A percentile compares a stretch with the other conserved stretches of the same genome.
Conservation (phyloP, 768 basidiomycete genomes). For the Agrocybe chaxingu region DNA sequence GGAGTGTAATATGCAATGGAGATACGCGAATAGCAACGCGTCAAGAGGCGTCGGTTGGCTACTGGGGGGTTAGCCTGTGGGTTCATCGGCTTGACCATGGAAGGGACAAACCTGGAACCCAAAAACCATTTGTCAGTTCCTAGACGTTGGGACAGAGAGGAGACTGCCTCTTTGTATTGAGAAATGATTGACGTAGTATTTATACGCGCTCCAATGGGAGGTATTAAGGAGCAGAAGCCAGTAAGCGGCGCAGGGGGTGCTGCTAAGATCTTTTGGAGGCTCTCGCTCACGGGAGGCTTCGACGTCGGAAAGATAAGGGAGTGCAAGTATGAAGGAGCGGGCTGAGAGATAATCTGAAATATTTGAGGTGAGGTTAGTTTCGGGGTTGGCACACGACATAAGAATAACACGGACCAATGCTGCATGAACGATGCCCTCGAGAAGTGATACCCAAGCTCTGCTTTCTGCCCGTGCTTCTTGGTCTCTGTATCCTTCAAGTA, state of each 20-base stretch:
- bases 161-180: constrained; percentile 69
- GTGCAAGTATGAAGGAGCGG: constrained; percentile 38
- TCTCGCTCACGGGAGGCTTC: constrained; percentile 21
- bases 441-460: constrained; percentile 76
- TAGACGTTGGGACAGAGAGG: constrained; percentile 70
- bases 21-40: constrained; percentile 79
- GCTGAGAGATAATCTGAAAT: constrained; percentile 48
- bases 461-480: constrained; percentile 65
- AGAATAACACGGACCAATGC: constrained; percentile 51
- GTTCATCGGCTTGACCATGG: background rate
- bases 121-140: constrained; percentile 82
- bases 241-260: constrained; percentile 71
- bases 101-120: constrained; percentile 52
- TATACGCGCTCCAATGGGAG: constrained; percentile 57
- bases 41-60: constrained; percentile 80
- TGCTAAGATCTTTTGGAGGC: constrained; percentile 48
- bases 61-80: background rate
- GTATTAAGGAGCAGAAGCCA: constrained; percentile 63
- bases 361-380: constrained; percentile 4
- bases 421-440: constrained; percentile 76
- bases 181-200: constrained; percentile 46
- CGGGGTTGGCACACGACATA: constrained; percentile 2
- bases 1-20: constrained; percentile 60
- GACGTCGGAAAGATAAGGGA: constrained; percentile 37
- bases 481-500: constrained; percentile 68